Conservation (phyloP, 768 basidiomycete species). For the Pleurotus tuber-regium region DNA sequence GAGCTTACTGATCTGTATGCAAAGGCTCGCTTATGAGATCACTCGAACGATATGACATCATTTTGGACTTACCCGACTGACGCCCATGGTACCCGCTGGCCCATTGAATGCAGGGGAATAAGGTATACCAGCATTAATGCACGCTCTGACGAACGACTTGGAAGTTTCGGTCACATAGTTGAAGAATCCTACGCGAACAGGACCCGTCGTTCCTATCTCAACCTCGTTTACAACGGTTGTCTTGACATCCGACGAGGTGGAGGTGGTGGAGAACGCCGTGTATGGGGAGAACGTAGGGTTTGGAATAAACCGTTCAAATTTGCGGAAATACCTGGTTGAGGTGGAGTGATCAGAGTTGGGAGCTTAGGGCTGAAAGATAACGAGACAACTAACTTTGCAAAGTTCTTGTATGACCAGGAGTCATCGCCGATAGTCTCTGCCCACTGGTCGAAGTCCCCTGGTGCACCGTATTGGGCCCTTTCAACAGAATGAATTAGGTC, state of each 20-base stretch:
- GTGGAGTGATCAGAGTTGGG: neutral
- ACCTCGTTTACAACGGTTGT: neutral
- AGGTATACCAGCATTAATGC: slow-evolving; percentile 48
- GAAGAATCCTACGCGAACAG: slow-evolving; percentile 58
- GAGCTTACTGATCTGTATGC: slow-evolving; percentile 41
- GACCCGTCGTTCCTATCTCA: slow-evolving; percentile 52
- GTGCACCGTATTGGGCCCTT: slow-evolving; percentile 63
- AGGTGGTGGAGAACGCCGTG: neutral
- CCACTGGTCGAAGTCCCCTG: slow-evolving; percentile 71
- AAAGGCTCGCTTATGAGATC: too few relatives aligned
- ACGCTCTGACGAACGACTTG: slow-evolving; percentile 54
- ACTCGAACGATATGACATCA: too few relatives aligned
- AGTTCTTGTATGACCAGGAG: slow-evolving; percentile 58
- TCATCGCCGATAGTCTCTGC: slow-evolving; percentile 49
- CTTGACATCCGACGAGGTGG: neutral
- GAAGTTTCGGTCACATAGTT: slow-evolving; percentile 43
- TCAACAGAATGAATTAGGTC: too few relatives aligned
- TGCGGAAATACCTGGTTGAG: slow-evolving; percentile 57
- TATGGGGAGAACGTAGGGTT: slow-evolving; percentile 35
- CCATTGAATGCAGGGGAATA: slow-evolving; percentile 57
- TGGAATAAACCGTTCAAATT: slow-evolving; percentile 61
- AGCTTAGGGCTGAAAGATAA: neutral
- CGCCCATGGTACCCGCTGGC: slow-evolving; percentile 53
- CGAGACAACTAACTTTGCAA: slow-evolving; percentile 38
- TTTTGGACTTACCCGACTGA: slow-evolving; percentile 49